Percentiles rank a stretch among this genome's conserved stretches.
Conservation (phyloP, 208 protist species). For the Leishmania amazonensis region DNA sequence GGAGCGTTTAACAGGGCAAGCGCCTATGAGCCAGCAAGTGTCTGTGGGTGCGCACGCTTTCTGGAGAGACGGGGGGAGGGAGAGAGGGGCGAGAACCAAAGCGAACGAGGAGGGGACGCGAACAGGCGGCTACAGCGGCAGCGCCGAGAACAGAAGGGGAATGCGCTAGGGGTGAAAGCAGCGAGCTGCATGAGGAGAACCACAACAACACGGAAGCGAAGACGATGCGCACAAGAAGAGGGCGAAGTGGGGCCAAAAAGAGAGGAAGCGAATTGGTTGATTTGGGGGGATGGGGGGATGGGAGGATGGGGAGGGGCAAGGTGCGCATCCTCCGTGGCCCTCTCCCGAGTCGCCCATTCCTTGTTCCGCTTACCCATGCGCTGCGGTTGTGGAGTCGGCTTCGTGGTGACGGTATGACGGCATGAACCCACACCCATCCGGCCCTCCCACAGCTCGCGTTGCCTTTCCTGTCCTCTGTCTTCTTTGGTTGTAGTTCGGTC, state of each 20-base stretch:
- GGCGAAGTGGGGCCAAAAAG: background rate
- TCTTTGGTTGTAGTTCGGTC: background rate
- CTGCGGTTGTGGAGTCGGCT: background rate
- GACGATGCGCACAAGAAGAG: background rate
- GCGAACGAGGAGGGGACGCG: background rate
- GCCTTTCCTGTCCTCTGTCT: background rate
- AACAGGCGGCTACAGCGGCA: background rate
- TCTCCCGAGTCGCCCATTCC: background rate
- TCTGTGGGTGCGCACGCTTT: background rate
- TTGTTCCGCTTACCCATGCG: background rate
- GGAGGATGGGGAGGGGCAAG: background rate
- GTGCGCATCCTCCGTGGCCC: background rate
- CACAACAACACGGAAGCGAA: too few species aligned
- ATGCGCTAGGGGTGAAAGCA: background rate
- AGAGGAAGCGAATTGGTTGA: background rate
- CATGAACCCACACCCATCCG: background rate
- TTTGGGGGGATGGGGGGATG: background rate
- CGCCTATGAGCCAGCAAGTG: background rate
- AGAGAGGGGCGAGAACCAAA: background rate
- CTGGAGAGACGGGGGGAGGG: background rate
- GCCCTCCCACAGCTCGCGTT: background rate
- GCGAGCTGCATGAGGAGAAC: too few species aligned
- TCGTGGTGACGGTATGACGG: background rate
- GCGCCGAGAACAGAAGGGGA: background rate
- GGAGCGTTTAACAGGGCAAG: background rate